A percentile compares a stretch with the other conserved stretches of the same genome.
Evolutionary conservation across 176 grass and related monocot genomes (phyloP).

Genomic region (Coix lacrymajobi): DNA sequence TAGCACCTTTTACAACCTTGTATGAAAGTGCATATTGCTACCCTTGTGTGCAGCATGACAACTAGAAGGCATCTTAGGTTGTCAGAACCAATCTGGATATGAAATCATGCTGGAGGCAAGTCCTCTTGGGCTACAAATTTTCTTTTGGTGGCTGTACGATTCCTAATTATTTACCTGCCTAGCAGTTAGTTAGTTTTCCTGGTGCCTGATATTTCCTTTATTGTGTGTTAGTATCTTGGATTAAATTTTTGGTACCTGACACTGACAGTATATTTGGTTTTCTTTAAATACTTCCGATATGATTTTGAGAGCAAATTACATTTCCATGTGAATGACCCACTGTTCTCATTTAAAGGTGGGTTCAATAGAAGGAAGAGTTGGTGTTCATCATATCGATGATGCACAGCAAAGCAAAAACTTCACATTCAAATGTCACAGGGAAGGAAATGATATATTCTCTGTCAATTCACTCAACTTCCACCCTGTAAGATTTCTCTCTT

Average conservation of each 20-base stretch:
- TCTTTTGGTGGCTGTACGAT: background rate
- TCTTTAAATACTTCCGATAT: background rate
- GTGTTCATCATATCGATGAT: conserved; percentile 94
- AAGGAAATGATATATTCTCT: conserved; percentile 88
- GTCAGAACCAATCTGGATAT: background rate
- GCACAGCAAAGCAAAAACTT: conserved; percentile 93
- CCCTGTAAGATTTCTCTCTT: conserved; percentile 60
- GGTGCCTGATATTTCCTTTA: background rate
- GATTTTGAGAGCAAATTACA: background rate
- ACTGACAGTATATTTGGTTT: conserved; percentile 1
- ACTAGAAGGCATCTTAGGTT: background rate
- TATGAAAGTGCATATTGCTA: background rate
- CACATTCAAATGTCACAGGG: conserved; percentile 98
- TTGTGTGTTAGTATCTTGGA: conserved; percentile 6
- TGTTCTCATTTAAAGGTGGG: conserved; percentile 61
- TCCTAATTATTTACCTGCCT: background rate
- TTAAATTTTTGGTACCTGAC: background rate
- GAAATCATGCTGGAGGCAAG: background rate
- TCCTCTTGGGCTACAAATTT: background rate
- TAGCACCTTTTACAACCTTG: background rate
- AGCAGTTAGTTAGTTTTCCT: background rate
- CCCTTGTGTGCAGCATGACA: background rate
- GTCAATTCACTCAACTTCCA: conserved; percentile 97
- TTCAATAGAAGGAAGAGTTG: conserved; percentile 96
- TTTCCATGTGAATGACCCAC: conserved; percentile 19